Evolutionary conservation across 441 rosid genomes (phyloP), one percentile per base, ranked within the genome.

Genomic region (Populus tomentosa): DNA sequence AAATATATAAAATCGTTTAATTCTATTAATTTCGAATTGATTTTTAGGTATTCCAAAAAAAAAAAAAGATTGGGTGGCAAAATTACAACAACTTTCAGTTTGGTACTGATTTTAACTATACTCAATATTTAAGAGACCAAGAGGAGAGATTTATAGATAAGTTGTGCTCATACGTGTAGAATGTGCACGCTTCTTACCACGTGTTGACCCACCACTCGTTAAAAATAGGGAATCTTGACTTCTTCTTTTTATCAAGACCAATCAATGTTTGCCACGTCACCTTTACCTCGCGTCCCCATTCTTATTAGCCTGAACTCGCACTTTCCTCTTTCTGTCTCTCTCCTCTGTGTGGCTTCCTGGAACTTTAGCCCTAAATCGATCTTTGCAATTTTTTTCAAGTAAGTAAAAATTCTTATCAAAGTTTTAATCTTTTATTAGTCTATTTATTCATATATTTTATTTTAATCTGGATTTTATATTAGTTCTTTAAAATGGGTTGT

Each of bases 281-380:
- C 23, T n/a, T 11, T 3, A 6, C 64, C 10, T 74, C 79, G 89
- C 86, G 90, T 78, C 92, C 87, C 89, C 84, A 86, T 81, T 80
- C 71, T 71, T 84, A 35, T 23, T 69, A 77, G 85, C 87, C 92
- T 92, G 91, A 85, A 82, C 90, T 85, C 81, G 77, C 89, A 81
- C 85, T 75, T 69, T 33, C 36, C 3, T 33, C 77, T 77, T 66
- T 70, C 71, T 64, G 81, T 81, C 83, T 71, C 77, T 2, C 21
- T 1, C 4, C 32, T 53, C 61, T 53, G 61, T 53, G n/a, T 18
- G 13, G 75, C 71, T 68, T 36, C 68, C 73, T 75, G 62, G 72
- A 69, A 28, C 28, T 33, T 80, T 80, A 69, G 69, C 67, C 83
- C 86, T 75, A 82, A 38, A 69, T 77, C 84, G 85, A 82, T 81